These are phyloP conservation scores for Alisma plantagoaquatica DNA, from an alignment of 106 monocot genomes.

Conservation along the genomic window DNA sequence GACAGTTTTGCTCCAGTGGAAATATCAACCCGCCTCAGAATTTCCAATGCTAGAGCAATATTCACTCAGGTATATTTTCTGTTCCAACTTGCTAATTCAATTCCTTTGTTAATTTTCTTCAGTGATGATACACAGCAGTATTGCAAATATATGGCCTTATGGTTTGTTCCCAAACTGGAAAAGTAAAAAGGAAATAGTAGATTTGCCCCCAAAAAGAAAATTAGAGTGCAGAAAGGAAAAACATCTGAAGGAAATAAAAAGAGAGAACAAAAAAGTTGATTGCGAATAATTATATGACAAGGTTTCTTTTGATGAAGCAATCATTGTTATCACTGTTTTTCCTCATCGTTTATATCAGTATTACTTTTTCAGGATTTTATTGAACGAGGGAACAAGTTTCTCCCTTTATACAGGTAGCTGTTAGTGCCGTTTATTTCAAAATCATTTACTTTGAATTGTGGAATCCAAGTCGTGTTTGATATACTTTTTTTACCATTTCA, in stretches of 20 bases:
- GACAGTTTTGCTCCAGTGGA: constrained; percentile 92
- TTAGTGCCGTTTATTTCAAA: no score
- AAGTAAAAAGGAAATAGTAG: no score
- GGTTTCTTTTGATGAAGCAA: no score
- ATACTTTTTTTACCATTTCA: constrained; percentile 15
- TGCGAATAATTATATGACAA: no score
- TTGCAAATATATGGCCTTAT: no score
- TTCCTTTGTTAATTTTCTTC: constrained; percentile 1
- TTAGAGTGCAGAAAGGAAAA: no score
- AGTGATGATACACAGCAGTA: no score
- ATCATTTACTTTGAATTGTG: not conserved
- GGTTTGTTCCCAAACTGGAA: no score
- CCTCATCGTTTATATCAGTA: constrained; percentile 5
- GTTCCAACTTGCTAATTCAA: no score
- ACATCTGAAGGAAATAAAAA: no score
- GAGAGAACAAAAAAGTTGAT: no score
- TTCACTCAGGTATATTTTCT: constrained; percentile 71
- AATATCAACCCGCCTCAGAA: constrained; percentile 75
- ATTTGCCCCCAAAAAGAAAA: no score
- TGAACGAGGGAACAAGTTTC: constrained; percentile 59
- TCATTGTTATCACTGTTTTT: not conserved
- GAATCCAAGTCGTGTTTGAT: not conserved
- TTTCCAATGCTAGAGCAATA: constrained; percentile 83
- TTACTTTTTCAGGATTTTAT: constrained; percentile 81
- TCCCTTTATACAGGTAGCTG: constrained; percentile 87